Base-by-base conservation (phyloP, 1,284 basidiomycete species). In the Boletus sp. region DNA sequence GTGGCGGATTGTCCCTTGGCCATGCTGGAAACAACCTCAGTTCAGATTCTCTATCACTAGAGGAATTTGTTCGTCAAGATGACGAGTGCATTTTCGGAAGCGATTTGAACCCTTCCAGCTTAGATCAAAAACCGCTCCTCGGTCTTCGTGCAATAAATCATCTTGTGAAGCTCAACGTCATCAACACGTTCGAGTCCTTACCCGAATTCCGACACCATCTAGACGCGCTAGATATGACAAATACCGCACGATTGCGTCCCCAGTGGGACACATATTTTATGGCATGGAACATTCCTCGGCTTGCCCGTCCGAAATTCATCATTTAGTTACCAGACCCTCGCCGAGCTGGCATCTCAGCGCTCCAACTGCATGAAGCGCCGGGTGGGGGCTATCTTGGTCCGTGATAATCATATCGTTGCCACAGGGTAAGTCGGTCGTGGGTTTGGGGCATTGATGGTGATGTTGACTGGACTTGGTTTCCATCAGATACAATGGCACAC, bases 341-440 rank as follows among this genome's bases (percentile, higher is more conserved):
- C 94, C 7, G 85, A 87, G 12, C 77, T 96, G 36, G 93, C 93
- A 4, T 92, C 86, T 7, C 84, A 82, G 57, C 77, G 88, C 34
- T 91, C 84, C n/a, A 98, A 93, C 65, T 98, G 88, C 67, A 98
- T 98, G 95, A 99, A 99, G 65, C 82, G 96, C 4, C 81, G 96
- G 2, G 94, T 98, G 0, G 94, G 94, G 12, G 94, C 93, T 0
- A 82, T 98, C 14, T 74, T 98, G 33, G 93, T 97, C 25, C 80
- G 90, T 4, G 82, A 90, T 52, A 85, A 90, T 56, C 78, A 94
- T 22, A 89, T 99, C 44, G 74, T 99, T 32, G 82, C 91, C n/a
- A 97, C 96, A 1, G 96, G 96, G 73, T 86, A 64, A 39, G 72
- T 60, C 34, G 1, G 14, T 32, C 40, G 46, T 45, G 44, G 39